phyloP scores from a whole-genome alignment of 108 stramenopile species.

The Skeletonema grethae region DNA sequence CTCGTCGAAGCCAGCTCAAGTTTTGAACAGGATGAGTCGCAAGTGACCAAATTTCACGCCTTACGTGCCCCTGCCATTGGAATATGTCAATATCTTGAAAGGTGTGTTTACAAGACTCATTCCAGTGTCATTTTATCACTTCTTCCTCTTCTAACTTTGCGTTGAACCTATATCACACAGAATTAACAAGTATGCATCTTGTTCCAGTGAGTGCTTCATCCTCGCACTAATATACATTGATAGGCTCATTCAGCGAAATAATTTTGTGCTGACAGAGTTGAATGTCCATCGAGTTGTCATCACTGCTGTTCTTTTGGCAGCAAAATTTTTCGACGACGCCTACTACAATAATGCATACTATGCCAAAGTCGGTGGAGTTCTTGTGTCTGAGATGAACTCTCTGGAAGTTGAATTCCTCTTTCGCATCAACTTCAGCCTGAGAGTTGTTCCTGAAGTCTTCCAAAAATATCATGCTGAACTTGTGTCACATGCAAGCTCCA shows the following conservation, averaged over 20 bases:
- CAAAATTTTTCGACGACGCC: constrained; percentile 99
- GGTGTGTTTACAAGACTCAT: constrained; percentile 57
- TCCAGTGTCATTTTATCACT: neutral
- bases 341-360: constrained; percentile 99
- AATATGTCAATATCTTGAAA: constrained; percentile 91
- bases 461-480: constrained; percentile 84
- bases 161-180: constrained; percentile 26
- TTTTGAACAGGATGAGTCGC: constrained; percentile 63
- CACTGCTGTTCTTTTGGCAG: constrained; percentile 93
- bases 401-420: constrained; percentile 96
- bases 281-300: constrained; percentile 98
- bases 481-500: constrained; percentile 56
- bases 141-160: constrained; percentile 8
- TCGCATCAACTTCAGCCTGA: constrained; percentile 93
- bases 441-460: constrained; percentile 87
- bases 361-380: constrained; percentile 92
- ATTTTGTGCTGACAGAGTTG: constrained; percentile 90
- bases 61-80: constrained; percentile 92
- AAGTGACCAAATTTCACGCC: constrained; percentile 95
- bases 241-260: constrained; percentile 92
- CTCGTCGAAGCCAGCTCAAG: constrained; percentile 69
- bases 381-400: constrained; percentile 89
- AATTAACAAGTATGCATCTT: constrained; percentile 95
- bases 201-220: constrained; percentile 97
- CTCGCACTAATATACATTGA: constrained; percentile 98